Conservation (phyloP, 176 grass and related monocot species). For the Cymbopogon citratus region DNA sequence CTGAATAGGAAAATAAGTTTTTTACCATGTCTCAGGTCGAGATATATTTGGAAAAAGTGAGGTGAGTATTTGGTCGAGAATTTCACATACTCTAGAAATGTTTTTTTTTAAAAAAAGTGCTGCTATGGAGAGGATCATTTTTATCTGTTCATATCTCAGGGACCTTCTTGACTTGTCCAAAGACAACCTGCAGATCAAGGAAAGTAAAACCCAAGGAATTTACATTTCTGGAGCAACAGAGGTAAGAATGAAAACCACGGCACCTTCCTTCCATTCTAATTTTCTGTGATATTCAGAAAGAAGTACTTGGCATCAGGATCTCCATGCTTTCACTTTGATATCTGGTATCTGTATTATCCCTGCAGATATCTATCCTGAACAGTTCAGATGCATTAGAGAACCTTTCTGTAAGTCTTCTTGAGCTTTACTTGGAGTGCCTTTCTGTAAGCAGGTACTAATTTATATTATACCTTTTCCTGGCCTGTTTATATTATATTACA, state of each 20-base stretch:
- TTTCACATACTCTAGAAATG: neutral
- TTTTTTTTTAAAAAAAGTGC: slow-evolving; percentile 3
- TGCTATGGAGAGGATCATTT: neutral
- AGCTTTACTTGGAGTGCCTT: neutral
- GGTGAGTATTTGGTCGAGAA: slow-evolving; percentile 35
- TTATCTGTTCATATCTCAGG: slow-evolving; percentile 37
- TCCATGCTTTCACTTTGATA: slow-evolving; percentile 21
- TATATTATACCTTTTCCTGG: too few relatives aligned
- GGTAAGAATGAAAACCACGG: slow-evolving; percentile 32
- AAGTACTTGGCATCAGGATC: slow-evolving; percentile 8
- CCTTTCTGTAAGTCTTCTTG: slow-evolving; percentile 65
- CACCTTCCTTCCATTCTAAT: slow-evolving; percentile 8
- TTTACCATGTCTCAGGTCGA: slow-evolving; percentile 58
- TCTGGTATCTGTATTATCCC: neutral
- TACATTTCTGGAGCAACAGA: slow-evolving; percentile 88
- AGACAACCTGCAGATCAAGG: slow-evolving; percentile 92
- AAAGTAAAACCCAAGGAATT: slow-evolving; percentile 75
- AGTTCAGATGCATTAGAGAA: slow-evolving; percentile 56
- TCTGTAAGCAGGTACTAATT: slow-evolving; percentile 5
- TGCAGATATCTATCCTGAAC: slow-evolving; percentile 60
- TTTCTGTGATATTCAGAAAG: slow-evolving; percentile 1
- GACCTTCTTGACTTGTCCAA: slow-evolving; percentile 96
- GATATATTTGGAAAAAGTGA: slow-evolving; percentile 93
- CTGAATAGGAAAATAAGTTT: neutral
- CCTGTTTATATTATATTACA: too few relatives aligned